A percentile compares a stretch with the other conserved stretches of the same genome.
These are phyloP conservation scores for Rhodotorula sp. DNA, from an alignment of 1,284 basidiomycete genomes.

Conservation along the genomic window DNA sequence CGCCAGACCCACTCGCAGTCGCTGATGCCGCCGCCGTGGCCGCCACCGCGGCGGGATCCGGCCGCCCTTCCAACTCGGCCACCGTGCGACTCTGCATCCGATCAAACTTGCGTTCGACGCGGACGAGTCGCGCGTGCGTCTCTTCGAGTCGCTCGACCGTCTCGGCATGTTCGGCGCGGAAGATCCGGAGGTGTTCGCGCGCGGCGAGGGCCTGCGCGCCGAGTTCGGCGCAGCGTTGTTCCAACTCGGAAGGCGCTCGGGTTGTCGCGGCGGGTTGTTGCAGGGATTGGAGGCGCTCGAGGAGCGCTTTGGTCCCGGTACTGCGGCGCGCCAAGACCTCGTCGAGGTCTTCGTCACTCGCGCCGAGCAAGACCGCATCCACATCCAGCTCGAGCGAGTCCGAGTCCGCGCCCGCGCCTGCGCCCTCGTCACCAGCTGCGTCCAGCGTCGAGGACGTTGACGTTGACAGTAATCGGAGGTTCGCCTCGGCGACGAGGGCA, in stretches of 20 bases:
- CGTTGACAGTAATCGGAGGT: background rate
- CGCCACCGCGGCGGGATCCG: background rate
- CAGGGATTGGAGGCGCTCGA: constrained; percentile 25
- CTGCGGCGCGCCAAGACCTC: constrained; percentile 28
- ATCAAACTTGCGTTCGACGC: constrained; percentile 44
- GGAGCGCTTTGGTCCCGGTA: constrained; percentile 26
- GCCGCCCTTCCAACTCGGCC: constrained; percentile 39
- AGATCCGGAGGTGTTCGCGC: constrained; percentile 34
- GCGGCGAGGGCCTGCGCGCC: constrained; percentile 27
- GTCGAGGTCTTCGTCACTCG: constrained; percentile 26
- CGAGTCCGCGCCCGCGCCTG: background rate
- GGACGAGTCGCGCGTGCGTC: constrained; percentile 37
- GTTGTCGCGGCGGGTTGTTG: background rate
- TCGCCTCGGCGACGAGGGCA: constrained; percentile 11
- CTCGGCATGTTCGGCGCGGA: constrained; percentile 38
- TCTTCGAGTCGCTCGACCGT: constrained; percentile 41
- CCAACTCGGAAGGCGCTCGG: constrained; percentile 19
- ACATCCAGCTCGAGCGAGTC: constrained; percentile 18
- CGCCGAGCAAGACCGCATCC: constrained; percentile 8
- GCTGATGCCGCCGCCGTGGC: background rate
- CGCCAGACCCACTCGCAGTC: too few relatives aligned
- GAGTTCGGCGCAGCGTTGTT: constrained; percentile 28
- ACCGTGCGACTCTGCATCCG: constrained; percentile 42
- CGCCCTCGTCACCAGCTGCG: background rate
- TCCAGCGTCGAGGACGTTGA: background rate